phyloP scores from a whole-genome alignment of 2,329 filamentous ascomycete genomes.

The Neofusicoccum parvum region DNA sequence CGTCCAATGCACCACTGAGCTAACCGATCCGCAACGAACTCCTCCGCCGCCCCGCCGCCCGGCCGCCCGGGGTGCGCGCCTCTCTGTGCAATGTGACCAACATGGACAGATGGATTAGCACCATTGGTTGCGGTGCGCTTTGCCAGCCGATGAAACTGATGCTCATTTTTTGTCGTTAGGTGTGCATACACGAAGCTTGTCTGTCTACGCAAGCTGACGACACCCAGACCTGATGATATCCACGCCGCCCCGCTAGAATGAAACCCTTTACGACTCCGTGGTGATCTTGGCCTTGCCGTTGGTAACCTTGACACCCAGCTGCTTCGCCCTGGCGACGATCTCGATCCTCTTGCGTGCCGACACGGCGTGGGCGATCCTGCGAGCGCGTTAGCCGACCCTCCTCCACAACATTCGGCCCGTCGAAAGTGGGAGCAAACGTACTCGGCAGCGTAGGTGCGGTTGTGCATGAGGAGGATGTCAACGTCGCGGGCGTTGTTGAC shows the following conservation, averaged over 20 bases:
- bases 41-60: conserved; percentile 10
- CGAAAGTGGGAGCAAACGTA: conserved; percentile 56
- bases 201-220: conserved; percentile 22
- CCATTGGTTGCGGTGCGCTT: conserved; percentile 10
- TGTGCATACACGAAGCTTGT: conserved; percentile 21
- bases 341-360: conserved; percentile 98
- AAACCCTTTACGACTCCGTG: conserved; percentile 69
- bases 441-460: conserved; percentile 98
- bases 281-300: conserved; percentile 99
- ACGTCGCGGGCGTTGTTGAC: conserved; percentile 96
- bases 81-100: conserved; percentile 12
- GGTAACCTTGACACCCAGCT: conserved; percentile 98
- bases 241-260: conserved; percentile 23
- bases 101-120: neutral
- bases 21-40: conserved; percentile 12
- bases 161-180: conserved; percentile 23
- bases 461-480: conserved; percentile 99
- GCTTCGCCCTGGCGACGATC: conserved; percentile 96
- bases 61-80: neutral
- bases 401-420: neutral
- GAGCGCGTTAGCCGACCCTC: conserved; percentile 23
- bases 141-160: conserved; percentile 21
- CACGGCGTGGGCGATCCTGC: conserved; percentile 94
- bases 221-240: conserved; percentile 23
- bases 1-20: conserved; percentile 13